These are phyloP conservation scores for Turritis glabra DNA, from an alignment of 345 rosid species.

Conservation along the genomic window DNA sequence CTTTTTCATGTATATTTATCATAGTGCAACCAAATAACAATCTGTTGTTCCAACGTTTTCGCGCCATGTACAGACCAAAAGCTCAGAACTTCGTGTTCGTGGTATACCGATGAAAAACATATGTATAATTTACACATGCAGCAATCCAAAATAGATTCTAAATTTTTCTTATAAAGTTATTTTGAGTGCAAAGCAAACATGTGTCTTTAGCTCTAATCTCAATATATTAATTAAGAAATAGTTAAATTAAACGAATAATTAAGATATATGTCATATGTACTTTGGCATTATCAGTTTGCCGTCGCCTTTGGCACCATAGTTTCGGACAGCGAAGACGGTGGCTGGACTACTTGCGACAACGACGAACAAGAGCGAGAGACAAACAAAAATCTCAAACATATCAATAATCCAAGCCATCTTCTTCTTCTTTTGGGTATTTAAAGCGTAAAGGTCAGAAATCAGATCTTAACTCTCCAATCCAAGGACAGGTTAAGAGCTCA, in stretches of 20 bases:
- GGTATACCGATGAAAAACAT: too few relatives aligned
- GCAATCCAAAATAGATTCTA: too few relatives aligned
- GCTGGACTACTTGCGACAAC: neutral
- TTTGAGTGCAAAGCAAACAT: too few relatives aligned
- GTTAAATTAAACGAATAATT: neutral
- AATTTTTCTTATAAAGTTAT: too few relatives aligned
- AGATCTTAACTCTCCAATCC: neutral
- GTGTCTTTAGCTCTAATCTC: neutral
- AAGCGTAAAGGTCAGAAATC: neutral
- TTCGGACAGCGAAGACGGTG: neutral
- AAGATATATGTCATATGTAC: neutral
- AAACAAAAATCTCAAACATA: neutral
- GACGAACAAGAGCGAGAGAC: neutral
- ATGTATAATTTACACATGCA: too few relatives aligned
- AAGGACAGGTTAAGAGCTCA: neutral
- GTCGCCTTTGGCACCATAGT: conserved; percentile 15
- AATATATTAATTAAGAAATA: neutral
- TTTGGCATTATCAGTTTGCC: neutral
- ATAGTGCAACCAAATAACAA: too few relatives aligned
- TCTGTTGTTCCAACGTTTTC: too few relatives aligned
- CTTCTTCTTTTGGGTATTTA: neutral
- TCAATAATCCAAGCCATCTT: neutral
- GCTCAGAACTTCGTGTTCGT: too few relatives aligned
- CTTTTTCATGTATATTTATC: neutral
- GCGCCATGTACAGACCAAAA: too few relatives aligned